Evolutionary conservation across 2,329 filamentous ascomycete genomes (phyloP).

Genomic region (Fusarium falciforme): DNA sequence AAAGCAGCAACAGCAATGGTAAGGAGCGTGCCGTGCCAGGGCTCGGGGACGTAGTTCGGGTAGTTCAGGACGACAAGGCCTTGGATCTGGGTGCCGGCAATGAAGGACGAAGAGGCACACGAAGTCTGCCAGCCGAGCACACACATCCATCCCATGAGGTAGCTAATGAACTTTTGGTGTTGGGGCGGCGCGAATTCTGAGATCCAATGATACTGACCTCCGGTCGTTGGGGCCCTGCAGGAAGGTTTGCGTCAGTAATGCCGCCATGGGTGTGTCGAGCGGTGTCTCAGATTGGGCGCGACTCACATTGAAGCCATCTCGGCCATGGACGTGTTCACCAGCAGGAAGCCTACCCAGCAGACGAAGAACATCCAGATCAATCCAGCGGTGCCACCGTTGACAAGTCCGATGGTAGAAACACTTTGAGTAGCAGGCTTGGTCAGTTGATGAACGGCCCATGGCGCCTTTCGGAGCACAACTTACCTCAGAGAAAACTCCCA

Average conservation of each 20-base stretch:
- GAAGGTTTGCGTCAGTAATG: not conserved
- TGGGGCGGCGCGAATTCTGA: constrained; percentile 62
- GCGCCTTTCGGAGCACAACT: fast-evolving
- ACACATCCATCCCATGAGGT: constrained; percentile 60
- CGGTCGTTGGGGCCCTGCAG: constrained; percentile 61
- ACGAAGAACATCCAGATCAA: constrained; percentile 58
- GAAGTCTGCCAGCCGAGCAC: constrained; percentile 59
- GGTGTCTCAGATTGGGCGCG: fast-evolving
- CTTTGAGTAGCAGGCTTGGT: not conserved
- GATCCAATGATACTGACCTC: constrained; percentile 70
- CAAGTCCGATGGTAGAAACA: constrained; percentile 38
- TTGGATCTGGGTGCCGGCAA: constrained; percentile 58
- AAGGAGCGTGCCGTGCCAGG: constrained; percentile 37
- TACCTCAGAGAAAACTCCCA: constrained; percentile 56
- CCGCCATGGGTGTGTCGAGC: not conserved
- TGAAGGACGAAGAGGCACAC: constrained; percentile 53
- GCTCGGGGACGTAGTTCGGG: constrained; percentile 18
- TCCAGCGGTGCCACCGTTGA: constrained; percentile 59
- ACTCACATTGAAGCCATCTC: constrained; percentile 61
- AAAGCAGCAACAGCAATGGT: constrained; percentile 26
- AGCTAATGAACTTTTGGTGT: constrained; percentile 65
- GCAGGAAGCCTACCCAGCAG: constrained; percentile 52
- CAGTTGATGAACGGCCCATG: not conserved
- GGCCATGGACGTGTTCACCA: constrained; percentile 57
- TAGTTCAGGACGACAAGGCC: constrained; percentile 53